Evolutionary conservation across 306 rosid genomes (phyloP), one percentile per base, ranked within the genome.

Genomic region (Echinosophora koreensis): DNA sequence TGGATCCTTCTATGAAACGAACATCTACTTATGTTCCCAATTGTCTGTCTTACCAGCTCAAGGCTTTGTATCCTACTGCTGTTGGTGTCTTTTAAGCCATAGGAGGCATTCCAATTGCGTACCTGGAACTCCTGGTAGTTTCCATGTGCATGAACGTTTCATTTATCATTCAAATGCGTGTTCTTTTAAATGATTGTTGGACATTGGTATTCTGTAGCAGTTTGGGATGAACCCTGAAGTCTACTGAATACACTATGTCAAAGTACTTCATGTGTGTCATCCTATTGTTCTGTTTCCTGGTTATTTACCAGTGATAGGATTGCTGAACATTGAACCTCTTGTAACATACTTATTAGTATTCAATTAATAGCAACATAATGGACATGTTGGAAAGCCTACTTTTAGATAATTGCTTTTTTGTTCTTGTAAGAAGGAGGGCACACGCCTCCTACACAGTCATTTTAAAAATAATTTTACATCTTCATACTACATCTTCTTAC

Each of bases 81-180:
- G 87, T 93, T 73, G 92, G 94, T 60, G 96, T 89, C 50, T 90
- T 90, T 79, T 90, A 88, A 83, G 71, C 54, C 81, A 71, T 32
- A 11, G 38, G 59, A 62, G 71, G 55, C 59, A 51, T 76, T 77
- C 67, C 69, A 65, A 5, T 66, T 16, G 8, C 9, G 2, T 30
- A 38, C 39, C 14, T 44, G 34, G 6, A 27, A 57, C 11, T 75
- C 34, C 51, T 65, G 22, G 14, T 59, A 4, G 37, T 37, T 38
- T 1, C 60, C 14, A 35, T 32, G n/a, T 28, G 66, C 71, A 35
- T 17, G 1, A 22, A 22, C 22, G 71, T 77, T 77, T 68, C 62
- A 44, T 71, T 76, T 16, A 51, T 61, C 60, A 52, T 72, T 77
- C 65, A 58, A 69, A 47, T 67, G 77, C 38, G 76, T 69, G 74